Percentiles rank a stretch among this genome's conserved stretches.
These are phyloP conservation scores for Agaricus blazei DNA, from an alignment of 768 basidiomycete species.

Conservation along the genomic window DNA sequence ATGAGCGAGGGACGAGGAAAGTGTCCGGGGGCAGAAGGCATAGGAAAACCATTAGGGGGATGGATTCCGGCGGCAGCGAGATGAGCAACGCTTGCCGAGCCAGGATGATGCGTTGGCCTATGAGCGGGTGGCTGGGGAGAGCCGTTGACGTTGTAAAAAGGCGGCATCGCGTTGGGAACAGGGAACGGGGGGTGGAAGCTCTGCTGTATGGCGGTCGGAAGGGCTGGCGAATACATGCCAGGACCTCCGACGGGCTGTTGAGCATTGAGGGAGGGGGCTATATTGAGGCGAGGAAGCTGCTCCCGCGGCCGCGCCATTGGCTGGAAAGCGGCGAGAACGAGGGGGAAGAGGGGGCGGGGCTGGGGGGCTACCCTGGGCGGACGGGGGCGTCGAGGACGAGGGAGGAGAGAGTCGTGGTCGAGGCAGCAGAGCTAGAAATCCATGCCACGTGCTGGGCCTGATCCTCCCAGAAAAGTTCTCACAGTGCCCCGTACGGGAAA, in stretches of 20 bases:
- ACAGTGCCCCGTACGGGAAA: background rate
- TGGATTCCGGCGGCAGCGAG: constrained; percentile 56
- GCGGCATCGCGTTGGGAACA: constrained; percentile 45
- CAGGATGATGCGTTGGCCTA: constrained; percentile 52
- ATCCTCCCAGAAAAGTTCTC: constrained; percentile 4
- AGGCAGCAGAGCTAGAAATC: background rate
- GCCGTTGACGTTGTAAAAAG: constrained; percentile 53
- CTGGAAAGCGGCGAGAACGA: background rate
- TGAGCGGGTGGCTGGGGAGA: constrained; percentile 45
- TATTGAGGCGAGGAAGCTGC: constrained; percentile 51
- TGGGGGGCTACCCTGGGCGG: background rate
- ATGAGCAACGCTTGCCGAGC: constrained; percentile 57
- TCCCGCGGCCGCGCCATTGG: constrained; percentile 43
- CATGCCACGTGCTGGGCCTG: constrained; percentile 7
- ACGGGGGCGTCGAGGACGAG: background rate
- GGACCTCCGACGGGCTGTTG: constrained; percentile 50
- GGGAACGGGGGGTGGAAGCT: constrained; percentile 54
- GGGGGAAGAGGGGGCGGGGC: background rate
- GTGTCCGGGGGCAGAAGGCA: constrained; percentile 56
- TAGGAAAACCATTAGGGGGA: constrained; percentile 43
- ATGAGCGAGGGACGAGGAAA: constrained; percentile 51
- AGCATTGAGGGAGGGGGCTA: constrained; percentile 46
- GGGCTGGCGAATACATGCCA: constrained; percentile 58
- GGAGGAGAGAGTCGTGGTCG: background rate
- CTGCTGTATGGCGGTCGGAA: constrained; percentile 56